A percentile compares a stretch with the other conserved stretches of the same genome.
Evolutionary conservation across 2,329 filamentous ascomycete species (phyloP).

Genomic region (Mariannaea elegans): DNA sequence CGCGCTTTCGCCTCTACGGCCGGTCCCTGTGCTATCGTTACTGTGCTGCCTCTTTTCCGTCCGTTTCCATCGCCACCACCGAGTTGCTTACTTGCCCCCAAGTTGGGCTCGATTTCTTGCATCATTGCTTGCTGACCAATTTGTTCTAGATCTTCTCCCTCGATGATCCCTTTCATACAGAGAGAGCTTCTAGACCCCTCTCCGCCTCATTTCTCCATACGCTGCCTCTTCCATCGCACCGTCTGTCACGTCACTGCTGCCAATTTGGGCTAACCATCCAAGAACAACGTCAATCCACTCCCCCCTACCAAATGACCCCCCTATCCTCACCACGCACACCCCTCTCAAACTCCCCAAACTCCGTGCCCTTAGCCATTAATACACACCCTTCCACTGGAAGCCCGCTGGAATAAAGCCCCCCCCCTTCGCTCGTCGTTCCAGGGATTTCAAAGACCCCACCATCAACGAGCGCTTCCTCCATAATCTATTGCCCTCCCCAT

Average conservation of each 20-base stretch:
- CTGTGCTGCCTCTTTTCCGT: not conserved
- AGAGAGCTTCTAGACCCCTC: not conserved
- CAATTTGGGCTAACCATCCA: slow-evolving; percentile 10
- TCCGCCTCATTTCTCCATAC: not conserved
- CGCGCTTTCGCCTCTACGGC: not conserved
- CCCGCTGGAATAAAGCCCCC: not conserved
- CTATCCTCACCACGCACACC: slow-evolving; percentile 5
- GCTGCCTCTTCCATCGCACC: not conserved
- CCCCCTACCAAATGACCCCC: not conserved
- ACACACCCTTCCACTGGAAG: slow-evolving; percentile 24
- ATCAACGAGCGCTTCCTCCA: slow-evolving; percentile 33
- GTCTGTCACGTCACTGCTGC: slow-evolving; percentile 20
- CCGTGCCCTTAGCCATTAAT: slow-evolving; percentile 18
- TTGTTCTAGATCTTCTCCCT: too few species aligned
- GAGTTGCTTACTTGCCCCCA: not conserved
- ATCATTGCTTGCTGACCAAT: too few species aligned
- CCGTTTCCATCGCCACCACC: not conserved
- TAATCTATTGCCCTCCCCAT: slow-evolving; percentile 16
- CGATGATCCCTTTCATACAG: not conserved
- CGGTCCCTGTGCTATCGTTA: not conserved
- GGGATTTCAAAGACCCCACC: slow-evolving; percentile 40
- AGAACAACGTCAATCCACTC: not conserved
- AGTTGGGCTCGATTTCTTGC: not conserved
- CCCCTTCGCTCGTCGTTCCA: slow-evolving; percentile 37
- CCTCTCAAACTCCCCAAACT: slow-evolving; percentile 26